A percentile compares a stretch with the other conserved stretches of the same genome.
These are phyloP conservation scores for Colletotrichum aenigma DNA, from an alignment of 2,329 filamentous ascomycete genomes.

Conservation along the genomic window DNA sequence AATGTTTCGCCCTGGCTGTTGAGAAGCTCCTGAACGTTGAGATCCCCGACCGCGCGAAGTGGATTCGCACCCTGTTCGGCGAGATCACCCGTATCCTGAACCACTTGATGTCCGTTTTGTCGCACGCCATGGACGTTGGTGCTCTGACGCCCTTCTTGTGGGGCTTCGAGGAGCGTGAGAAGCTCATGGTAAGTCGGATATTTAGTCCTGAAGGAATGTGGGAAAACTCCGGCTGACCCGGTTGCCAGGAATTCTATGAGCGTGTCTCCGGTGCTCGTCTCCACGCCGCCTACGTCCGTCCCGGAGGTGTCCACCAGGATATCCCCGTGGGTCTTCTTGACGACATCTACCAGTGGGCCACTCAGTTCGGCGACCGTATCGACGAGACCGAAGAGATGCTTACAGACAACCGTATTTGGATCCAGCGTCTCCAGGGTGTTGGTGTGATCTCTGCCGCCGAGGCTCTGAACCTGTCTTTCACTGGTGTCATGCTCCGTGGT, in stretches of 20 bases:
- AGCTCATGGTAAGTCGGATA: conserved; percentile 82
- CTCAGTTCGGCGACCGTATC: conserved; percentile 97
- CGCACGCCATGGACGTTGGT: conserved; percentile 98
- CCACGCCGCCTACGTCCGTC: conserved; percentile 95
- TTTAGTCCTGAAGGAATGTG: background rate
- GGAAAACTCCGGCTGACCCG: background rate
- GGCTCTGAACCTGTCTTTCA: conserved; percentile 96
- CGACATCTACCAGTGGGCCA: conserved; percentile 99
- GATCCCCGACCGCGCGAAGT: conserved; percentile 94
- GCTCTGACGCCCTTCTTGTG: conserved; percentile 97
- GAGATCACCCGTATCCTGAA: conserved; percentile 95
- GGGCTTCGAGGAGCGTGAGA: conserved; percentile 99
- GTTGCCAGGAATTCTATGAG: conserved; percentile 93
- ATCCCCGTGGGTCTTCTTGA: conserved; percentile 92
- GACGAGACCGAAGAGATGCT: conserved; percentile 99
- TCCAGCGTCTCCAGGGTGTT: conserved; percentile 86
- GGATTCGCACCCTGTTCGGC: conserved; percentile 92
- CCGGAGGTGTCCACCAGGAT: conserved; percentile 95
- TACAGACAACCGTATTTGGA: conserved; percentile 99
- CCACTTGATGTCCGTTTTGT: conserved; percentile 96
- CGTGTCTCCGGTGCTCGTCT: conserved; percentile 97
- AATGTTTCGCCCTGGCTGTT: conserved; percentile 92
- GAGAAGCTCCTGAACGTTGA: conserved; percentile 98
- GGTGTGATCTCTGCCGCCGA: conserved; percentile 91
- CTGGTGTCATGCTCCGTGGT: conserved; percentile 96